Evolutionary conservation across 129 eudicot genomes (phyloP).

Genomic region (Flaveria robusta): DNA sequence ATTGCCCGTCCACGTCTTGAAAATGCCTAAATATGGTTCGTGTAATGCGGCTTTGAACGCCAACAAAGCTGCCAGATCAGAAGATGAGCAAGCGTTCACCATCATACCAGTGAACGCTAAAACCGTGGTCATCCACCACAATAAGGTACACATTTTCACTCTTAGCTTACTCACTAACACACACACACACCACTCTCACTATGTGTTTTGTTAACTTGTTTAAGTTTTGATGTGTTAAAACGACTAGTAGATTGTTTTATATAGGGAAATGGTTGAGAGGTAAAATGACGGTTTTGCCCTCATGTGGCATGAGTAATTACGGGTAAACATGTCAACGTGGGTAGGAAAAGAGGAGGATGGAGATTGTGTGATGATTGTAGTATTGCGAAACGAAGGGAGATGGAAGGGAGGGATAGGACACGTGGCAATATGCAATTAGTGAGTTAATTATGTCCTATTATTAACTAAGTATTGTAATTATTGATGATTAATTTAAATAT

Average conservation of each 20-base stretch:
- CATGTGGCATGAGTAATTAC: conserved; percentile 39
- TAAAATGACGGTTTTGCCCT: conserved; percentile 29
- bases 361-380: not conserved
- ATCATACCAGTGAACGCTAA: conserved; percentile 26
- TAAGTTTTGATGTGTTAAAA: conserved; percentile 26
- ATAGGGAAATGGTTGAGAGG: conserved; percentile 15
- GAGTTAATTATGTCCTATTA: not conserved
- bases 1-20: conserved; percentile 77
- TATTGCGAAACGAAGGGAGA: conserved; percentile 10
- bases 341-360: conserved; percentile 35
- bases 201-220: conserved; percentile 11
- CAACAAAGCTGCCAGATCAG: conserved; percentile 68
- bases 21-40: conserved; percentile 75
- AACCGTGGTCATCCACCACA: conserved; percentile 26
- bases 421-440: conserved; percentile 13
- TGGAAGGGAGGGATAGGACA: conserved; percentile 9
- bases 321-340: conserved; percentile 55
- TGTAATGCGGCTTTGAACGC: conserved; percentile 52
- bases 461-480: too few relatives aligned
- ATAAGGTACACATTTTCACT: conserved; percentile 28
- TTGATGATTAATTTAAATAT: too few relatives aligned
- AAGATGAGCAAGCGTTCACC: conserved; percentile 59
- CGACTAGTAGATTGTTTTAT: conserved; percentile 13
- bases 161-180: not conserved
- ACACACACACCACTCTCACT: not conserved